Percentiles rank a stretch among this genome's conserved stretches.
Evolutionary conservation across 2,329 filamentous ascomycete species (phyloP).

Genomic region (Tolypocladium cylindrosporum): DNA sequence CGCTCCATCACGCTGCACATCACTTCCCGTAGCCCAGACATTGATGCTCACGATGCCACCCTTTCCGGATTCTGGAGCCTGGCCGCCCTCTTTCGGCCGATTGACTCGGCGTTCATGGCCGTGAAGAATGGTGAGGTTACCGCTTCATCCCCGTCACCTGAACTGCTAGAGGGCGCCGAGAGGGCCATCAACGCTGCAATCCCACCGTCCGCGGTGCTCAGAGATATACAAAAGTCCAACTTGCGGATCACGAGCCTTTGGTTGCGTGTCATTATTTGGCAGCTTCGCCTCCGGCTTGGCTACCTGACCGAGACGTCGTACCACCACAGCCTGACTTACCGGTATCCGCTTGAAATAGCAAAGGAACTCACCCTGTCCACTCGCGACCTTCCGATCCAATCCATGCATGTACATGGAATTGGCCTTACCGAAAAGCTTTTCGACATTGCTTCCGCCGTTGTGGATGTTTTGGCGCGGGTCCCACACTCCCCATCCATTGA

Average conservation of each 20-base stretch:
- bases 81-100: constrained; percentile 27
- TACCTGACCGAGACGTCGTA: constrained; percentile 23
- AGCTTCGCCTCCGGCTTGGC: constrained; percentile 31
- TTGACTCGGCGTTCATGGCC: constrained; percentile 32
- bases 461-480: constrained; percentile 32
- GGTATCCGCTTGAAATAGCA: constrained; percentile 31
- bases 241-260: constrained; percentile 33
- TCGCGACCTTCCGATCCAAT: constrained; percentile 24
- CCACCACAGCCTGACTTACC: constrained; percentile 27
- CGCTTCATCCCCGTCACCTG: constrained; percentile 15
- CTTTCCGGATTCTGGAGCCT: constrained; percentile 29
- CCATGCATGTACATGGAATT: constrained; percentile 31
- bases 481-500: constrained; percentile 19
- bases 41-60: constrained; percentile 17
- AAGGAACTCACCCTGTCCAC: constrained; percentile 28
- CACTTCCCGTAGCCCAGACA: constrained; percentile 22
- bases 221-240: constrained; percentile 35
- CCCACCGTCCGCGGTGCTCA: constrained; percentile 19
- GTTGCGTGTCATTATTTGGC: constrained; percentile 35
- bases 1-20: constrained; percentile 33
- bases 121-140: constrained; percentile 28
- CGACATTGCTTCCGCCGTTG: constrained; percentile 32
- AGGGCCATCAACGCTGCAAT: constrained; percentile 25
- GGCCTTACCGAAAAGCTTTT: constrained; percentile 37
- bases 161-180: constrained; percentile 25